Evolutionary conservation across 371 early-diverging fungal genomes (phyloP).

Genomic region (Actinomortierella ambigua): DNA sequence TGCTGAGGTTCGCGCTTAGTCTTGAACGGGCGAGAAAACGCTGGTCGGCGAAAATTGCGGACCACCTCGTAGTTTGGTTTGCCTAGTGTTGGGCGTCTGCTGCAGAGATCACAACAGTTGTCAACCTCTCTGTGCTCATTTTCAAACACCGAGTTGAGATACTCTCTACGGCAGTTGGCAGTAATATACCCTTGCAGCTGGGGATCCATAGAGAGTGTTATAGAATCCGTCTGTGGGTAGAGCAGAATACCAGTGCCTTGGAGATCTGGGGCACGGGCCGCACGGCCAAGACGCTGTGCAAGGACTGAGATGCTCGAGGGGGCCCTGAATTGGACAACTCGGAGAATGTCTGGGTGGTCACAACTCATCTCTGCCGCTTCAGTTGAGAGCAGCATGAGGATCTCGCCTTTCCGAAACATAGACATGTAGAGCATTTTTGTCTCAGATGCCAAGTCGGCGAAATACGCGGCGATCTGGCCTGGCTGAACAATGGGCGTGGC

Average conservation of each 20-base stretch:
- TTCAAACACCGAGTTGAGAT: conserved; percentile 5
- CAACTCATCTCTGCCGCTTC: conserved; percentile 21
- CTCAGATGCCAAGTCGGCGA: background rate
- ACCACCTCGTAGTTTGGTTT: too few relatives aligned
- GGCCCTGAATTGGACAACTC: conserved; percentile 12
- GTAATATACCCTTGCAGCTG: background rate
- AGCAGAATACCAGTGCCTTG: conserved; percentile 12
- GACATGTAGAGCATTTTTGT: conserved; percentile 1
- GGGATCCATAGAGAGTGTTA: background rate
- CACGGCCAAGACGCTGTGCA: conserved; percentile 16
- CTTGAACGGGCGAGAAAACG: too few relatives aligned
- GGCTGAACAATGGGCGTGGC: background rate
- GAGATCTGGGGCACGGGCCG: conserved; percentile 8
- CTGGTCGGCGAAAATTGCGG: too few relatives aligned
- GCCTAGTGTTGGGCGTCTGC: too few relatives aligned
- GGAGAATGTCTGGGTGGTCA: conserved; percentile 7
- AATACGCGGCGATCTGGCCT: background rate
- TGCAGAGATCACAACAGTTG: conserved; percentile 17
- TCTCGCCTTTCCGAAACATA: conserved; percentile 3
- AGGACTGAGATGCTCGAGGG: conserved; percentile 5
- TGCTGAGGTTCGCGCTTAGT: too few relatives aligned
- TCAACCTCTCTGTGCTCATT: conserved; percentile 1
- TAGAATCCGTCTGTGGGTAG: background rate
- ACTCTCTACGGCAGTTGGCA: conserved; percentile 4
- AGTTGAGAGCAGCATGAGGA: conserved; percentile 8